These are phyloP conservation scores for Cymbidium sinense DNA, from an alignment of 106 monocot genomes.

Conservation along the genomic window DNA sequence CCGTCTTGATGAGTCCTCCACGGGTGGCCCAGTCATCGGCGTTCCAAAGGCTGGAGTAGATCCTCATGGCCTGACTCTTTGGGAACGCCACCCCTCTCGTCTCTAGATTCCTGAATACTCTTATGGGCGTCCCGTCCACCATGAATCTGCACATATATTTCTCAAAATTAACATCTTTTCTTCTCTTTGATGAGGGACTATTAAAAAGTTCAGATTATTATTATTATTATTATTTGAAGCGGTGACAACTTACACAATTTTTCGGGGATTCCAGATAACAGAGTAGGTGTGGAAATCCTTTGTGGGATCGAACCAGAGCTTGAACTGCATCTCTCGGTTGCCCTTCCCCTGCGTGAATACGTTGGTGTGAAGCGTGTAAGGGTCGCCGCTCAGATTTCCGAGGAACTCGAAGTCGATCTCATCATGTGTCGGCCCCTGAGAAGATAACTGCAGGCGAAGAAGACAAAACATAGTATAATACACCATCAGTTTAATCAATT, in stretches of 20 bases:
- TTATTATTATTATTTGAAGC: neutral
- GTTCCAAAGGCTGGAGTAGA: slow-evolving; percentile 20
- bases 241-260: slow-evolving; percentile 15
- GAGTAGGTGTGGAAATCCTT: slow-evolving; percentile 53
- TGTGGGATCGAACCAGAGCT: slow-evolving; percentile 64
- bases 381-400: slow-evolving; percentile 40
- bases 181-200: neutral
- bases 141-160: slow-evolving; percentile 2
- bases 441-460: neutral
- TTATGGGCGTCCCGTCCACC: slow-evolving; percentile 16
- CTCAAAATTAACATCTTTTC: neutral
- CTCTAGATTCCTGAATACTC: slow-evolving; percentile 11
- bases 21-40: slow-evolving; percentile 24
- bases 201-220: neutral
- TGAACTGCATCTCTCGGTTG: slow-evolving; percentile 42
- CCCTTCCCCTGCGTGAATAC: slow-evolving; percentile 51
- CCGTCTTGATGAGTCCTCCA: slow-evolving; percentile 20
- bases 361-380: slow-evolving; percentile 61
- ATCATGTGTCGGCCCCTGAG: slow-evolving; percentile 20
- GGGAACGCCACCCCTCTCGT: neutral
- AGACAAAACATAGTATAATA: too few species aligned
- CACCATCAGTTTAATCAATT: neutral
- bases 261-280: slow-evolving; percentile 43
- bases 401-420: slow-evolving; percentile 67
- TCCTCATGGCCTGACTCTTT: slow-evolving; percentile 15